Evolutionary conservation across 1,139 yeast genomes (phyloP).

Genomic region (Eremothecium coryli): DNA sequence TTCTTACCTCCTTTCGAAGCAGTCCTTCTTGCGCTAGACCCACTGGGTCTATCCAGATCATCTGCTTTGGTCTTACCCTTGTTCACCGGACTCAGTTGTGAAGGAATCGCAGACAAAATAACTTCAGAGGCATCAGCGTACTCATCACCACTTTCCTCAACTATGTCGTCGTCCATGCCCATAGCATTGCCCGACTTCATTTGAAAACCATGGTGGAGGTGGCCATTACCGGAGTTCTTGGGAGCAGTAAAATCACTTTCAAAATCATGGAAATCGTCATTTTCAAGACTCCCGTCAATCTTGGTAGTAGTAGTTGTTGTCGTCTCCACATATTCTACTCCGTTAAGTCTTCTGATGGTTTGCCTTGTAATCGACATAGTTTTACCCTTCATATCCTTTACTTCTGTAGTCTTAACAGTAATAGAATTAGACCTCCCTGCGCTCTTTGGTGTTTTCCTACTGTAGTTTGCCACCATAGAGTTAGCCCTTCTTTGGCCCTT

Average conservation of each 20-base stretch:
- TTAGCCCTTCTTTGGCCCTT: conserved; percentile 2
- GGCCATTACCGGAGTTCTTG: neutral
- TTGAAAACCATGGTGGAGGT: neutral
- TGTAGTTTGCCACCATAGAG: conserved; percentile 10
- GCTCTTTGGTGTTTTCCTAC: conserved; percentile 16
- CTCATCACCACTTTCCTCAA: conserved; percentile 11
- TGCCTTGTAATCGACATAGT: conserved; percentile 28
- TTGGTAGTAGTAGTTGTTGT: conserved; percentile 26
- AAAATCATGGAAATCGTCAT: conserved; percentile 27
- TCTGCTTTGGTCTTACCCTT: neutral
- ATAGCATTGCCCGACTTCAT: conserved; percentile 1
- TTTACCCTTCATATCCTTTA: conserved; percentile 26
- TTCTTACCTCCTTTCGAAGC: neutral
- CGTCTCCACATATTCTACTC: conserved; percentile 28
- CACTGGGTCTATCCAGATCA: neutral
- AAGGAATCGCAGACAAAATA: neutral
- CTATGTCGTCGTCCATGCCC: conserved; percentile 7
- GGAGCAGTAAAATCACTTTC: conserved; percentile 21
- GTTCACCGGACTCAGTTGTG: too few species aligned
- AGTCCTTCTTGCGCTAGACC: neutral
- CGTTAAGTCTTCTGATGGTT: conserved; percentile 26
- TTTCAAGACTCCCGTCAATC: conserved; percentile 13
- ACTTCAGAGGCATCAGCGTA: conserved; percentile 25
- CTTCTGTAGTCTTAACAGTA: conserved; percentile 26
- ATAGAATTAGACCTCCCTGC: conserved; percentile 14